phyloP scores from a whole-genome alignment of 345 rosid species.

The Cochlearia excelsa region DNA sequence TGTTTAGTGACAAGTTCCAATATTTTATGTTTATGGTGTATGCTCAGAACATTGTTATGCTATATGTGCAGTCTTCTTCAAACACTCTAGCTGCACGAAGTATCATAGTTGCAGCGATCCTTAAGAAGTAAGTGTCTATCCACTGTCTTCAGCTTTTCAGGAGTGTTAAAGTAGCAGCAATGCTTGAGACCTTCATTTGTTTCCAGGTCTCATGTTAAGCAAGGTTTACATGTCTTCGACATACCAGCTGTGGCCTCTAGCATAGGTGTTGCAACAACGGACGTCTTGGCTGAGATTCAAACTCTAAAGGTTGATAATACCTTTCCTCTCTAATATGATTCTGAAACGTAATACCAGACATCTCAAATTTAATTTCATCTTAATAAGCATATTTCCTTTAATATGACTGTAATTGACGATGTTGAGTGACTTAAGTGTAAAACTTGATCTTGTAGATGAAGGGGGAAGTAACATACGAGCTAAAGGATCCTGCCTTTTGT shows the following conservation, averaged over 20 bases:
- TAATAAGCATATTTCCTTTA: conserved; percentile 12
- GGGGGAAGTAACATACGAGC: conserved; percentile 82
- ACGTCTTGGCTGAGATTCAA: conserved; percentile 60
- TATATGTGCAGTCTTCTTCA: conserved; percentile 68
- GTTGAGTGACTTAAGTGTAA: background rate
- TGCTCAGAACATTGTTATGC: conserved; percentile 32
- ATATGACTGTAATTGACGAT: background rate
- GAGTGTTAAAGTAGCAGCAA: conserved; percentile 47
- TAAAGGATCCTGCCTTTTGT: conserved; percentile 78
- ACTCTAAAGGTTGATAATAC: conserved; percentile 61
- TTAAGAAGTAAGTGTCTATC: conserved; percentile 56
- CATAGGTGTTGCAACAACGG: conserved; percentile 47
- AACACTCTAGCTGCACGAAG: conserved; percentile 63
- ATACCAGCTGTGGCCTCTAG: conserved; percentile 65
- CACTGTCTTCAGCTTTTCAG: conserved; percentile 12
- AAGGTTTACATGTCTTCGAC: conserved; percentile 68
- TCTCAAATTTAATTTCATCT: conserved; percentile 12
- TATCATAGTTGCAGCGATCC: conserved; percentile 57
- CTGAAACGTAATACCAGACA: conserved; percentile 14
- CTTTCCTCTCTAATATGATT: conserved; percentile 2
- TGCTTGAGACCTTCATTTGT: conserved; percentile 42
- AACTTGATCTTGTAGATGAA: conserved; percentile 42
- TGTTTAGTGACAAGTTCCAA: conserved; percentile 6
- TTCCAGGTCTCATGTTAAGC: conserved; percentile 64
- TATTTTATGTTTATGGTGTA: conserved; percentile 5